Base-by-base conservation (phyloP, 23 red algal genomes). In the Gracilaria domingensis region DNA sequence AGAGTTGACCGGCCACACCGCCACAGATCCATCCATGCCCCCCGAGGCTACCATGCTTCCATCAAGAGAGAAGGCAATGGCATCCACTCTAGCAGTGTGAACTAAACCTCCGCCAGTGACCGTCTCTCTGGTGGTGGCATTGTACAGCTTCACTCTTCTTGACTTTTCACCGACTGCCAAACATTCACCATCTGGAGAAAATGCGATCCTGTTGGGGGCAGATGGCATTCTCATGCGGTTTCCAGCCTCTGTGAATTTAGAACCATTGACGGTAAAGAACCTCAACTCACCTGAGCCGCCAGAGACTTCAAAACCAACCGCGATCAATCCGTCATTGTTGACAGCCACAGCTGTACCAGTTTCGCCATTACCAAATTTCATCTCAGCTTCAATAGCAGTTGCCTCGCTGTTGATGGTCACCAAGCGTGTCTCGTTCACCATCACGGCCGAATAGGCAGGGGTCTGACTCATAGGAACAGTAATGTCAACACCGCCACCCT, bases 61-160 rank as follows among this genome's bases (percentile, higher is more conserved):
- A 67, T 83, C 76, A 57, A 47, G 79, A 0, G 83, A 75, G 66
- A 88, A 95, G 13, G 48, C 29, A 18, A 95, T 65, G 20, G 85
- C 93, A 83, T 95, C 93, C 50, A 95, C 93, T 18, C 93, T 85
- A 12, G 93, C 83, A 29, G 93, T 95, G 66, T 95, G 93, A 14
- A 64, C 85, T 21, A 84, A 17, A 44, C 93, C 84, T 8, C 93
- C 93, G 32, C 84, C 93, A 26, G 71, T 83, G 44, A 82, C 57
- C 4, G 73, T 72, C 51, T 36, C 45, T 24, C 93, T 45, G 42
- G 93, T 76, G 6, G 83, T 66, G 4, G 85, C 62, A 59, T 94
- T 64, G 75, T 85, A 96, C 21, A 96, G 28, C 49, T 71, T 86
- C n/a, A 96, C 94, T n/a, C 89, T 88, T 42, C 94, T 79, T 24